Evolutionary conservation across 2,329 filamentous ascomycete genomes (phyloP).

Genomic region (Coniochaeta hoffmannii): DNA sequence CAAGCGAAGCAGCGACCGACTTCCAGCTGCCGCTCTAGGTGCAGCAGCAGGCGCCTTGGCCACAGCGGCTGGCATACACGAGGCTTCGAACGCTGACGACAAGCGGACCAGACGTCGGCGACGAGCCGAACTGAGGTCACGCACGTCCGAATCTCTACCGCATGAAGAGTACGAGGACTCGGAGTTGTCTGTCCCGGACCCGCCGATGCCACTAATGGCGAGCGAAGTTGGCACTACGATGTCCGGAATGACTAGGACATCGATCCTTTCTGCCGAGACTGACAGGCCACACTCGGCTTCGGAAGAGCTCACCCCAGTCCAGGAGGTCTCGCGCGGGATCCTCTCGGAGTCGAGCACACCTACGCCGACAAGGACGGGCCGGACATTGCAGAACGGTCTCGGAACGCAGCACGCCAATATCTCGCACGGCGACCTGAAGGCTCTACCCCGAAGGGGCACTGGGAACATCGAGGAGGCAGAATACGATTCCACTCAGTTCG

Average conservation of each 20-base stretch:
- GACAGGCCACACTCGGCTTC: conserved; percentile 64
- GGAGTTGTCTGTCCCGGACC: conserved; percentile 46
- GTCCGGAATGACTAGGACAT: conserved; percentile 82
- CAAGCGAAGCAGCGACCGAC: conserved; percentile 32
- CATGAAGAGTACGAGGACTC: conserved; percentile 43
- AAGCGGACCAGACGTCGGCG: conserved; percentile 45
- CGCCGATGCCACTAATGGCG: conserved; percentile 73
- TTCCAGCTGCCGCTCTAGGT: conserved; percentile 37
- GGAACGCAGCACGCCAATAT: conserved; percentile 61
- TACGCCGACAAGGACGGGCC: conserved; percentile 47
- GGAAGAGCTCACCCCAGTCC: conserved; percentile 52
- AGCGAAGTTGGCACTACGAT: conserved; percentile 65
- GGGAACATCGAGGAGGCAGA: conserved; percentile 36
- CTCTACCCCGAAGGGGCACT: conserved; percentile 41
- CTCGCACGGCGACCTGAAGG: conserved; percentile 50
- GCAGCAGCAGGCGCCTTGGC: conserved; percentile 28
- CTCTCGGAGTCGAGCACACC: conserved; percentile 56
- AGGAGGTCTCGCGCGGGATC: conserved; percentile 55
- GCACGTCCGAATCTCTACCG: conserved; percentile 34
- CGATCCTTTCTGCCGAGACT: conserved; percentile 75
- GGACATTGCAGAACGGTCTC: conserved; percentile 45
- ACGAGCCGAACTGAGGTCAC: conserved; percentile 42
- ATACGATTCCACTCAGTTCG: conserved; percentile 30
- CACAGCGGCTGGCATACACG: conserved; percentile 19
- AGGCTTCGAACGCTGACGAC: conserved; percentile 38